Evolutionary conservation across 1,284 basidiomycete species (phyloP), one percentile per base, ranked within the genome.

Genomic region (Moesziomyces parantarcticus): DNA sequence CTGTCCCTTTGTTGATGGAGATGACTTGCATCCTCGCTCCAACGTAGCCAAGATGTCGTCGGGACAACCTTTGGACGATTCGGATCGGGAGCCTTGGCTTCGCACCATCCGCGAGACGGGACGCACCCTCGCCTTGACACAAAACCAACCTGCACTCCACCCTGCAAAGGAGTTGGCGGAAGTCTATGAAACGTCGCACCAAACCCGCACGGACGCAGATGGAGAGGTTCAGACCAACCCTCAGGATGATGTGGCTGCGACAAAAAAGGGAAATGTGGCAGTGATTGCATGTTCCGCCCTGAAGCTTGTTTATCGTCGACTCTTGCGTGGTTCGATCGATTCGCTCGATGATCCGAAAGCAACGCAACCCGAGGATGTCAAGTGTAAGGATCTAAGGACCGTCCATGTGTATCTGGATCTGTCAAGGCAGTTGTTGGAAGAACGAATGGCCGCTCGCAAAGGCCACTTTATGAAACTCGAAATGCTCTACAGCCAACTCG

Each of bases 1-100:
- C 9, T 78, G 92, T 59, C 89, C 93, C 0, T 96, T 93, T 85
- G 86, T 94, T 66, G 95, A 97, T 80, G 95, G 92, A 40, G 95
- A 97, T 83, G 90, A 92, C 65, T 87, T 97, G 39, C 95, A 97
- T 82, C 92, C 94, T 0, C 79, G 86, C 14, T 83, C 87, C 7
- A 97, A 97, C 84, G 89, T 97, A 46, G 90, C 88, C 32, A 97
- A 97, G 87, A 97, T 97, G 94, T 87, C 90, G 1, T 79, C 84
- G 0, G 93, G 93, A 0, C 86, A 87, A n/a, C 91, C 94, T 0
- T 86, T 98, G 60, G 90, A 87, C 1, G 94, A 97, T 80, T 87
- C 26, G 0, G 84, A 97, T 83, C 89, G 94, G 21, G 87, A 89
- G 64, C 94, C 94, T 0, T 97, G 95, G 94, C 87, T 98, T 8